phyloP scores from a whole-genome alignment of 1,284 basidiomycete genomes.

The Naganishia albida region DNA sequence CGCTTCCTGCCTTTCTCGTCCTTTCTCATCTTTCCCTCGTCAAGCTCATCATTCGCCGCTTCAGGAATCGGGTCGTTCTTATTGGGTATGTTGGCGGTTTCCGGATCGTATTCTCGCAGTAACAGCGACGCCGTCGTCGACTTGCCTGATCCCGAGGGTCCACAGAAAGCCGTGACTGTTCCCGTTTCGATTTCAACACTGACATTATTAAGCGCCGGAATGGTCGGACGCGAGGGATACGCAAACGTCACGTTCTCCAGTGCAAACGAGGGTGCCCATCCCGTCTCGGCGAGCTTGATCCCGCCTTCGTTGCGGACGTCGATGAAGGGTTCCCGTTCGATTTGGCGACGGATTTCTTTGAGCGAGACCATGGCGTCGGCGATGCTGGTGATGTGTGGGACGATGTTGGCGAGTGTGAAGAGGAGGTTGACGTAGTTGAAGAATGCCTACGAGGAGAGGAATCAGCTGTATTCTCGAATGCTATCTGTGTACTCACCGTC shows the following conservation, averaged over 20 bases:
- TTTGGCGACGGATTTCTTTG: slow-evolving; percentile 42
- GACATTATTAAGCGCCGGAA: slow-evolving; percentile 62
- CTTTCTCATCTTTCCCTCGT: slow-evolving; percentile 12
- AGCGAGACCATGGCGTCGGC: slow-evolving; percentile 36
- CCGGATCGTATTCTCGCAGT: slow-evolving; percentile 54
- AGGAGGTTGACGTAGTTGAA: slow-evolving; percentile 42
- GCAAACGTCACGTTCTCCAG: slow-evolving; percentile 54
- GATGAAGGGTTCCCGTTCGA: slow-evolving; percentile 47
- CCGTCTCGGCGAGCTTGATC: slow-evolving; percentile 31
- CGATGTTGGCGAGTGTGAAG: slow-evolving; percentile 42
- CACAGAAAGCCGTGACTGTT: slow-evolving; percentile 55
- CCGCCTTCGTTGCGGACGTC: slow-evolving; percentile 43
- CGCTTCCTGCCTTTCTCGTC: background rate
- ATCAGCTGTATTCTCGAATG: background rate
- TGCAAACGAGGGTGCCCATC: slow-evolving; percentile 55
- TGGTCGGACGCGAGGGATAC: slow-evolving; percentile 54
- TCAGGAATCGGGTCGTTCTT: slow-evolving; percentile 24
- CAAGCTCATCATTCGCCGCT: slow-evolving; percentile 7
- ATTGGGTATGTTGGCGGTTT: slow-evolving; percentile 33
- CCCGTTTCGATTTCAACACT: slow-evolving; percentile 48
- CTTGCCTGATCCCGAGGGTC: slow-evolving; percentile 55
- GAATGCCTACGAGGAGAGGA: slow-evolving; percentile 33
- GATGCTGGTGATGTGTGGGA: slow-evolving; percentile 46
- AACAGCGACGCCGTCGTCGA: slow-evolving; percentile 55
- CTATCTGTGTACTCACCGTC: slow-evolving; percentile 36